Percentiles rank a stretch among this genome's conserved stretches.
Evolutionary conservation across 1,139 yeast species (phyloP).

Genomic region (Lodderomyces beijingensis): DNA sequence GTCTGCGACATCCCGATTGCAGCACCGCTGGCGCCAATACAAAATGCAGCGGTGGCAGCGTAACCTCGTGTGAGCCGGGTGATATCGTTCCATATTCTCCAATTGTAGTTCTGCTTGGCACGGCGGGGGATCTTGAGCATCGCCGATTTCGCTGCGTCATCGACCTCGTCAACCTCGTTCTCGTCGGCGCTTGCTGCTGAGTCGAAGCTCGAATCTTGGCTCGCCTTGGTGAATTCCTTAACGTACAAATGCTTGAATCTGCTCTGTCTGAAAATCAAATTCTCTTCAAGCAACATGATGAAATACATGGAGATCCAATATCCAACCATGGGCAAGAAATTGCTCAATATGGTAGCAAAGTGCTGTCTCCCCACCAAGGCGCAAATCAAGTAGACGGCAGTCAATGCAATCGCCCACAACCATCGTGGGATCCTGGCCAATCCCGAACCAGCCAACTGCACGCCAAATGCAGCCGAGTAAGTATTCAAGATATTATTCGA

Average conservation of each 20-base stretch:
- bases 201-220: conserved; percentile 1
- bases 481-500: conserved; percentile 75
- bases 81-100: conserved; percentile 62
- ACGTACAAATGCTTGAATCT: conserved; percentile 46
- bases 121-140: conserved; percentile 10
- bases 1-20: conserved; percentile 81
- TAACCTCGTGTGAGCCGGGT: conserved; percentile 54
- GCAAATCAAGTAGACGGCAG: conserved; percentile 62
- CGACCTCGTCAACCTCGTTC: no score
- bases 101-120: conserved; percentile 47
- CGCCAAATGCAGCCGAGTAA: conserved; percentile 78
- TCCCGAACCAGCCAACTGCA: conserved; percentile 64
- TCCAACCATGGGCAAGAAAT: conserved; percentile 90
- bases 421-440: conserved; percentile 74
- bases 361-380: conserved; percentile 74
- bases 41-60: conserved; percentile 60
- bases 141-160: neutral
- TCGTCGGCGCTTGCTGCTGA: conserved; percentile 1
- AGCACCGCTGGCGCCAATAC: conserved; percentile 68
- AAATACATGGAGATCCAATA: conserved; percentile 90
- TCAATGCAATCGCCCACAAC: conserved; percentile 65
- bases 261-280: conserved; percentile 61
- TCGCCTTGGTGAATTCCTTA: conserved; percentile 38
- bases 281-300: conserved; percentile 68
- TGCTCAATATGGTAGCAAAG: conserved; percentile 73